Conservation (phyloP, 1,284 basidiomycete genomes). For the Sporisorium graminicola region DNA sequence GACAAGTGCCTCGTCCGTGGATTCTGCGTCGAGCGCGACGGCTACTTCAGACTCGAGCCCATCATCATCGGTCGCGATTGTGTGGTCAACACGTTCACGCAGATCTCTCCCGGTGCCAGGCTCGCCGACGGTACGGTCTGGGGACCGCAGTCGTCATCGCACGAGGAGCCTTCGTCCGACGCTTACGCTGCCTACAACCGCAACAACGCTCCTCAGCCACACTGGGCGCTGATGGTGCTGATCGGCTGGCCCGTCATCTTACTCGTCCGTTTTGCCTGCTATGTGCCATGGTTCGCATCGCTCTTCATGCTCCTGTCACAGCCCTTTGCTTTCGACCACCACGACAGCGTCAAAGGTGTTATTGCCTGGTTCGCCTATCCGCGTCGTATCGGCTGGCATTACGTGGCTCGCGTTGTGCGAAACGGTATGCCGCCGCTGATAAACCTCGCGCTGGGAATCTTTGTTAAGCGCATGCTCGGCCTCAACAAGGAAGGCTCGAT, state of each 20-base stretch:
- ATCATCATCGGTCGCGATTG: constrained; percentile 69
- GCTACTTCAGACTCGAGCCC: constrained; percentile 69
- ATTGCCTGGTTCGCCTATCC: constrained; percentile 69
- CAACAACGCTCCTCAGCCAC: constrained; percentile 60
- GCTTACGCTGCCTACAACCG: constrained; percentile 69
- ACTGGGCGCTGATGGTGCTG: constrained; percentile 61
- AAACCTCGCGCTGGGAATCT: constrained; percentile 64
- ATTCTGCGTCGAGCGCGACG: constrained; percentile 69
- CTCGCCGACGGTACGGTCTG: constrained; percentile 69
- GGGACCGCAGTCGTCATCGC: constrained; percentile 68
- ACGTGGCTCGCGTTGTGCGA: constrained; percentile 67
- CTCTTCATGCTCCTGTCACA: constrained; percentile 68
- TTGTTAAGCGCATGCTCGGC: constrained; percentile 66
- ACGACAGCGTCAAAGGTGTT: constrained; percentile 68
- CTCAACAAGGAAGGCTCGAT: constrained; percentile 69
- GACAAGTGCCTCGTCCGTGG: constrained; percentile 68
- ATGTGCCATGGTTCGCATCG: constrained; percentile 69
- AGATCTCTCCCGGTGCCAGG: constrained; percentile 68
- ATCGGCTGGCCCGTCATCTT: constrained; percentile 65
- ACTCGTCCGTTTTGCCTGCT: constrained; percentile 62
- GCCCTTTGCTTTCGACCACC: constrained; percentile 67
- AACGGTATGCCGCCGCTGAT: constrained; percentile 68
- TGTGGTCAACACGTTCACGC: constrained; percentile 69
- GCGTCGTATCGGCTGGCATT: constrained; percentile 68
- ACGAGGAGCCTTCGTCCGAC: constrained; percentile 68